Conservation (phyloP, 257 asterid species). For the Capsicum pubescens region DNA sequence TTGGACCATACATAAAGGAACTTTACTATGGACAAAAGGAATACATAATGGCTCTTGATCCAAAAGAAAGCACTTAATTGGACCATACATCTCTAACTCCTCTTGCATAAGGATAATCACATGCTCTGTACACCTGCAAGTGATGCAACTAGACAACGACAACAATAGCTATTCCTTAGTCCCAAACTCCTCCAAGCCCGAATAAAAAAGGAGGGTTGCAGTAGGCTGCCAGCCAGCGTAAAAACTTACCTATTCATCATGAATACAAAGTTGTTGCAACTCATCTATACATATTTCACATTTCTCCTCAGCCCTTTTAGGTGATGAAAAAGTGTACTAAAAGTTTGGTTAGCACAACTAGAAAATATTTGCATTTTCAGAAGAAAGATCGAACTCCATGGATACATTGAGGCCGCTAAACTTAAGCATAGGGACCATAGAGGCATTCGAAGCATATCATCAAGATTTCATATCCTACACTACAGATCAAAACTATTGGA, state of each 20-base stretch:
- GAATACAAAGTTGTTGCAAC: background rate
- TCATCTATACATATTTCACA: background rate
- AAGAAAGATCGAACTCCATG: slow-evolving; percentile 28
- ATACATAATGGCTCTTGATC: background rate
- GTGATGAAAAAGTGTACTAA: background rate
- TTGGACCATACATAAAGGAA: background rate
- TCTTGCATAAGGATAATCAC: background rate
- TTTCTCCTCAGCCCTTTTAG: background rate
- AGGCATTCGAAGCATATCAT: slow-evolving; percentile 31
- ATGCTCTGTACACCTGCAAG: no score
- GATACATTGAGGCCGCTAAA: slow-evolving; percentile 39
- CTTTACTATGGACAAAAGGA: background rate
- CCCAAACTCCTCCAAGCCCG: background rate
- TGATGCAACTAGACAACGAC: background rate
- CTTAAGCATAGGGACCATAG: slow-evolving; percentile 19
- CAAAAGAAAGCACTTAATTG: background rate
- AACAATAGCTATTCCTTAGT: background rate
- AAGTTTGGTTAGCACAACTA: background rate
- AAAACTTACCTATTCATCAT: background rate
- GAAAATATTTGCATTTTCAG: slow-evolving; percentile 7
- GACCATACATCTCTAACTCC: background rate
- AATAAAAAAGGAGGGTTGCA: background rate
- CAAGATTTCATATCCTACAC: slow-evolving; percentile 30
- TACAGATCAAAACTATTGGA: slow-evolving; percentile 27
- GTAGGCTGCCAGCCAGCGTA: background rate